Percentiles rank a stretch among this genome's conserved stretches.
Conservation (phyloP, 805 yeast genomes). For the Yamadazyma scolyti region DNA sequence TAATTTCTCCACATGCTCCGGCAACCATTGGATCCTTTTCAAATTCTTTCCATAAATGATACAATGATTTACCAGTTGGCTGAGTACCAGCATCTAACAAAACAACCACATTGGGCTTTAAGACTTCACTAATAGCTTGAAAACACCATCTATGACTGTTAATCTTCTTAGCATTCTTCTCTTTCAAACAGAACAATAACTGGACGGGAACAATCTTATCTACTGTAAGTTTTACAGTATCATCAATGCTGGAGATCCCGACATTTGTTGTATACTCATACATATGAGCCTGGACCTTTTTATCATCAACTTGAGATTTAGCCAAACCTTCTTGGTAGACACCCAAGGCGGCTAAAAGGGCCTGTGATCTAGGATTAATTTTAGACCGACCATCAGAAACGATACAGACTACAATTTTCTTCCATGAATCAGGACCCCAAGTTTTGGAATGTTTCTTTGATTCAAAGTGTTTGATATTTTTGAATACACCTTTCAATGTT, state of each 20-base stretch:
- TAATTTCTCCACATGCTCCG: conserved; percentile 72
- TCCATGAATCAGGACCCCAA: conserved; percentile 52
- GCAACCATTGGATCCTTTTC: conserved; percentile 57
- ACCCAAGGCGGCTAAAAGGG: conserved; percentile 61
- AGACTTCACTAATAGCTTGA: conserved; percentile 56
- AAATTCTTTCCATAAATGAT: conserved; percentile 61
- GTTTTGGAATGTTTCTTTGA: conserved; percentile 43
- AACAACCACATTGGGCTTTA: conserved; percentile 55
- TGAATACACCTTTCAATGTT: conserved; percentile 61
- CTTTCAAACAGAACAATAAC: conserved; percentile 58
- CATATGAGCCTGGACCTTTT: conserved; percentile 60
- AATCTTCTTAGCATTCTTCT: conserved; percentile 59
- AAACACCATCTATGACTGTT: conserved; percentile 70
- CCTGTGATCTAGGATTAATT: conserved; percentile 59
- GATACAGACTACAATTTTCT: conserved; percentile 59
- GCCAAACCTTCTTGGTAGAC: conserved; percentile 66
- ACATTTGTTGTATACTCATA: conserved; percentile 66
- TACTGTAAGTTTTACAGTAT: conserved; percentile 50
- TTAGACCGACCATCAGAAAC: conserved; percentile 67
- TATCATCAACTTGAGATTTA: conserved; percentile 55
- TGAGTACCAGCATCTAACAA: conserved; percentile 65
- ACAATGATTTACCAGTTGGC: conserved; percentile 54
- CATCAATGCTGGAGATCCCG: conserved; percentile 43
- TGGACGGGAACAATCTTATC: conserved; percentile 62
- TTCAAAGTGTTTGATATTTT: conserved; percentile 57